Base-by-base conservation (phyloP, 2,329 filamentous ascomycete species). In the Acephala macrosclerotiorum region DNA sequence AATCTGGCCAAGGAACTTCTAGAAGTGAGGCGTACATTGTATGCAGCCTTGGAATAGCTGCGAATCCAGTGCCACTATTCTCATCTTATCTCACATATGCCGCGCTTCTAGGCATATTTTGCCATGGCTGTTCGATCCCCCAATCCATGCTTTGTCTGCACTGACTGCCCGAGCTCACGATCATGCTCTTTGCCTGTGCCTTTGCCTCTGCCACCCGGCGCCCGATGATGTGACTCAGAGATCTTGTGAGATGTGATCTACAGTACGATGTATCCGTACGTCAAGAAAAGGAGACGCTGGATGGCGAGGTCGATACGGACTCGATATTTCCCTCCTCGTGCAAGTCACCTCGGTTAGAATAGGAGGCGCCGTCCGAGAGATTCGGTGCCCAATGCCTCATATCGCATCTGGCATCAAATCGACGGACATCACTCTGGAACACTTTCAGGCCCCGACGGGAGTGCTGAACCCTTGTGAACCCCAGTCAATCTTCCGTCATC, bases 221-320 rank as follows among this genome's bases (percentile, higher is more conserved):
- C 64, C 42, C 63, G 60, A 63, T 63, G 63, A 61, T 47, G 68
- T 67, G 68, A 66, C 63, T 67, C 63, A 69, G 63, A 66, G 57
- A 69, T 69, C 60, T 36, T 58, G 60, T 66, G 40, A 33, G 22
- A 53, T 29, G 49, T 53, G 49, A 53, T 53, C 49, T 53, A 29
- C 49, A 18, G 7, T 49, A 49, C 45, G n/a, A 11, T n/a, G 20
- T 6, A n/a, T 49, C n/a, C 4, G 38, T 42, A 14, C 9, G 29
- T 42, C 38, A 42, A n/a, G 38, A 42, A 42, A n/a, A n/a, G 12
- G 38, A 49, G n/a, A 49, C n/a, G 40, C n/a, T 25, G 45, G 45
- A 20, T 6, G 20, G 45, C 45, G 45, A 25, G 45, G n/a, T 49
- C 45, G 45, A 22, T n/a, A 42, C 3, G 3, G 18, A n/a, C 45